Conservation (phyloP, 352 stramenopile species). For the Globisporangium cederbergense region DNA sequence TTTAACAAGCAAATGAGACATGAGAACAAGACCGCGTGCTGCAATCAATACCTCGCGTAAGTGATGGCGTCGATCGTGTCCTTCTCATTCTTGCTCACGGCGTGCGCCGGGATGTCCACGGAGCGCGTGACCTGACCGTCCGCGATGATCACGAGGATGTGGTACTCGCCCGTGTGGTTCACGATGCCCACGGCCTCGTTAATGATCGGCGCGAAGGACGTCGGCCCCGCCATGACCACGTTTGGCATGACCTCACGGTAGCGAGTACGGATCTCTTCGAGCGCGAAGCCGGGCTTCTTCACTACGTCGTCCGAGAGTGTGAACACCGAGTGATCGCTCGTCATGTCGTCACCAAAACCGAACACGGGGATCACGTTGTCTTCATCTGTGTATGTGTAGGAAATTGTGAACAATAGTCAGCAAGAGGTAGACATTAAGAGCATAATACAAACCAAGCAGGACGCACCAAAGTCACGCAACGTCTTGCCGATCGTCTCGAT, state of each 20-base stretch:
- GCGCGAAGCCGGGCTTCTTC: slow-evolving; percentile 39
- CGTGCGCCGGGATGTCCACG: slow-evolving; percentile 68
- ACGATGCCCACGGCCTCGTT: slow-evolving; percentile 79
- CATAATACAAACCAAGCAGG: neutral
- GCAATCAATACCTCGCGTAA: slow-evolving; percentile 30
- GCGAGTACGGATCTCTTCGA: slow-evolving; percentile 61
- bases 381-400: slow-evolving; percentile 45
- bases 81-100: slow-evolving; percentile 82
- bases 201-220: slow-evolving; percentile 86
- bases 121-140: slow-evolving; percentile 85
- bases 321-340: slow-evolving; percentile 75
- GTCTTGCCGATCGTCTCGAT: slow-evolving; percentile 79
- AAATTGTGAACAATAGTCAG: neutral
- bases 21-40: neutral
- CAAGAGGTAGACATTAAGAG: neutral
- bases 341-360: slow-evolving; percentile 82
- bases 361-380: slow-evolving; percentile 84
- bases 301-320: slow-evolving; percentile 43
- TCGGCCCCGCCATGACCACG: slow-evolving; percentile 78
- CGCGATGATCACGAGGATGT: slow-evolving; percentile 88
- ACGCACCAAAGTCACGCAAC: slow-evolving; percentile 67
- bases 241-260: slow-evolving; percentile 73
- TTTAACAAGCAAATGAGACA: slow-evolving; percentile 2
- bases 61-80: slow-evolving; percentile 86
- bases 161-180: slow-evolving; percentile 71